phyloP scores from a whole-genome alignment of 441 rosid species.

The Caryocar brasiliense region DNA sequence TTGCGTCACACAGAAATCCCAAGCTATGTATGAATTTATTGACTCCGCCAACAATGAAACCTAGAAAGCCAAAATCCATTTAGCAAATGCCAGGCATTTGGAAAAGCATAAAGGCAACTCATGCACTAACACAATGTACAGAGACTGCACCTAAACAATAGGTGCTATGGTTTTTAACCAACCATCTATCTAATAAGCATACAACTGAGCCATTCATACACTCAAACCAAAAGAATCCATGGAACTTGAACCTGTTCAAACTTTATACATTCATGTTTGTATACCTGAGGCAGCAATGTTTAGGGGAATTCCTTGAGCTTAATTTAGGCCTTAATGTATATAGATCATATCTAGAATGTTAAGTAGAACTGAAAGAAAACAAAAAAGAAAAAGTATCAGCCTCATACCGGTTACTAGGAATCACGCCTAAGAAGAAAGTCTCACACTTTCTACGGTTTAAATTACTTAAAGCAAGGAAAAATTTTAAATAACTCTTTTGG shows the following conservation, averaged over 20 bases:
- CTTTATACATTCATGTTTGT: neutral
- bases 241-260: neutral
- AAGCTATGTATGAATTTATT: conserved; percentile 80
- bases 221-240: neutral
- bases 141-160: neutral
- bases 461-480: too few relatives aligned
- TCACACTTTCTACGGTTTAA: too few relatives aligned
- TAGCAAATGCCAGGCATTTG: neutral
- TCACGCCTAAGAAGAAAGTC: too few relatives aligned
- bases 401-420: too few relatives aligned
- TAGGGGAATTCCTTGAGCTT: neutral
- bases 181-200: too few relatives aligned
- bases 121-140: neutral
- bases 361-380: too few relatives aligned
- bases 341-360: too few relatives aligned
- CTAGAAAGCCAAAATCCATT: conserved; percentile 25
- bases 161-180: too few relatives aligned
- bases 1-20: conserved; percentile 87
- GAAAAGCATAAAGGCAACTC: neutral
- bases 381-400: too few relatives aligned
- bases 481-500: too few relatives aligned
- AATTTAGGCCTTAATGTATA: too few relatives aligned
- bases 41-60: conserved; percentile 71
- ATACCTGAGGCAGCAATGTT: neutral
- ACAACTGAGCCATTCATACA: neutral